phyloP scores from a whole-genome alignment of 495 filamentous ascomycete species.

The Penicillium maclennaniae region DNA sequence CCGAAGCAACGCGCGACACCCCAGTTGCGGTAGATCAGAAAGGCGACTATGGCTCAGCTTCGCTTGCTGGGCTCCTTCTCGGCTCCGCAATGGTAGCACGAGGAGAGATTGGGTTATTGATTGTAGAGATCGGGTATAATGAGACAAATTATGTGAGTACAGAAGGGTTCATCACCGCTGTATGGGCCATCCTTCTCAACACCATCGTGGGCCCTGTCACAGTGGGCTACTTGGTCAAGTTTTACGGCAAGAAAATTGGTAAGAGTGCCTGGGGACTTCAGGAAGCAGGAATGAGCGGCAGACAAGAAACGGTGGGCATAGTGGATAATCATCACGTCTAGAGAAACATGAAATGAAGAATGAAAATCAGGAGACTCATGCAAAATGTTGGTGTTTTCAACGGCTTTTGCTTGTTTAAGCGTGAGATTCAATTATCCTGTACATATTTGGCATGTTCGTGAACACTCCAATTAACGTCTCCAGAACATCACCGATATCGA shows the following conservation, averaged over 20 bases:
- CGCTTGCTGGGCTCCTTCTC: conserved; percentile 50
- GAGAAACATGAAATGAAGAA: neutral
- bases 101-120: conserved; percentile 75
- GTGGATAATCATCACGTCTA: neutral
- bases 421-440: neutral
- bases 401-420: neutral
- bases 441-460: neutral
- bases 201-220: conserved; percentile 67
- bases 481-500: neutral
- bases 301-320: neutral
- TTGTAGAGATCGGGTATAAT: conserved; percentile 60
- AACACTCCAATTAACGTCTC: neutral
- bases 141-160: conserved; percentile 29
- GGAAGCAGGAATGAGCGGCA: neutral
- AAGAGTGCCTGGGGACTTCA: conserved; percentile 30
- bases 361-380: neutral
- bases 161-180: conserved; percentile 56
- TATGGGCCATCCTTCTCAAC: conserved; percentile 72
- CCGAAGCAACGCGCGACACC: neutral
- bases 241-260: conserved; percentile 19
- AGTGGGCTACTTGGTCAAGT: conserved; percentile 57
- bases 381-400: neutral
- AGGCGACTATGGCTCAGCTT: conserved; percentile 16
- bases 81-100: conserved; percentile 65
- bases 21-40: neutral